Base-by-base conservation (phyloP, 1,284 basidiomycete species). In the Cryptococcus sp. region DNA sequence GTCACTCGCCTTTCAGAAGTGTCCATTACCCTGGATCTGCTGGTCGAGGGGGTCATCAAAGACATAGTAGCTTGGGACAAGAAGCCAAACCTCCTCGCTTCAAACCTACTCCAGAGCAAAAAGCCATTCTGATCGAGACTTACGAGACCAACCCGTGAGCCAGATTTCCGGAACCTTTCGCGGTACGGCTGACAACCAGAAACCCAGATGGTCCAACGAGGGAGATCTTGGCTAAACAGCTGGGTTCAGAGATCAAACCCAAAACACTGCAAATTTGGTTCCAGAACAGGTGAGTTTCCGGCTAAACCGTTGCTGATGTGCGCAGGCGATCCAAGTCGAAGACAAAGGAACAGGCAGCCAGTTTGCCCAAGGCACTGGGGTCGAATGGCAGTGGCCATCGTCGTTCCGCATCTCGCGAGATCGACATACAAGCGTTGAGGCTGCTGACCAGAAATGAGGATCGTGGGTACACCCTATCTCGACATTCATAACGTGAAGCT, bases 251-350 rank as follows among this genome's bases (percentile, higher is more conserved):
- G 21, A 50, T 67, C 11, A 48, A 53, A 23, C 53, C 56, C 2
- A 67, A 68, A 46, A 68, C 68, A 1, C 50, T 70, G 10, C 65
- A 69, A 41, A 66, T 69, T 21, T 70, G 68, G 68, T 70, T 70
- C 37, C 66, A 69, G 50, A 70, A 70, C 46, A 49, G 67, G 64
- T 67, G n/a, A 51, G 60, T 47, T 7, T 22, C 7, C 31, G 7
- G 9, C 23, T 10, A 32, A 5, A 18, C 10, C 16, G 5, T 19
- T 7, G 25, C 21, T 16, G 9, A 37, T 31, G 18, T 13, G n/a
- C 18, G 14, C 28, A 67, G 64, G 19, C 55, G 66, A 11, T 69
- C 64, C 18, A 69, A 69, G 37, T 54, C 65, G 19, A 54, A 63
- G 18, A 64, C 66, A 0, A 70, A 64, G 40, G 68, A 68, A 34